These are phyloP conservation scores for Camellia sinensis DNA, from an alignment of 148 eudicot species.

Conservation along the genomic window DNA sequence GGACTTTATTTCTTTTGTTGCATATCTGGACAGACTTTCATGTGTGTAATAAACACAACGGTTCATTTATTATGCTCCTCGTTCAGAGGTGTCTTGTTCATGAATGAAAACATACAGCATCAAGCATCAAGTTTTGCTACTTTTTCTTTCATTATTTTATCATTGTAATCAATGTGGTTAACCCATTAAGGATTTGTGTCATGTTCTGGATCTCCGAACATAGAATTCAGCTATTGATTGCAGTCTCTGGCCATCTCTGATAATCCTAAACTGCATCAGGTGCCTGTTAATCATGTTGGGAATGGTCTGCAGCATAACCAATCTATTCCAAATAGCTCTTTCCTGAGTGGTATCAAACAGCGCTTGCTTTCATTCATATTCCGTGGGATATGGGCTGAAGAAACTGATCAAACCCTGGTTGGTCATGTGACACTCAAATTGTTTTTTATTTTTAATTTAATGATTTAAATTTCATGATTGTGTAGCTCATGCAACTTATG, in stretches of 20 bases:
- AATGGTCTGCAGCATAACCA: constrained; percentile 31
- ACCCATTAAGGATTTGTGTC: background rate
- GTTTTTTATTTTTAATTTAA: constrained; percentile 6
- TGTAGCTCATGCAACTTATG: background rate
- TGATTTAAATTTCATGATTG: constrained; percentile 13
- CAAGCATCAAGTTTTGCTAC: background rate
- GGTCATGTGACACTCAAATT: constrained; percentile 21
- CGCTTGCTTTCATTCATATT: constrained; percentile 89
- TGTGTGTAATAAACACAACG: background rate
- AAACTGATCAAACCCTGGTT: constrained; percentile 73
- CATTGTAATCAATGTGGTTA: background rate
- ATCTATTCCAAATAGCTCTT: constrained; percentile 29
- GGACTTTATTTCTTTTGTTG: background rate
- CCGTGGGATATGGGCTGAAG: constrained; percentile 85
- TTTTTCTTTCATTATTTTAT: background rate
- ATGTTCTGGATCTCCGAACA: background rate
- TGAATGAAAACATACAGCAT: constrained; percentile 7
- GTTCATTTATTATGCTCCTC: background rate
- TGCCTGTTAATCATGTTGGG: constrained; percentile 37
- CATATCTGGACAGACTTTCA: background rate
- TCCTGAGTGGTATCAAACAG: constrained; percentile 86
- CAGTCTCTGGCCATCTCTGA: constrained; percentile 43
- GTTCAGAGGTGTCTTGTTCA: background rate
- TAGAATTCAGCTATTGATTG: constrained; percentile 15
- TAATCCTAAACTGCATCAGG: constrained; percentile 37